phyloP scores from a whole-genome alignment of 2,329 filamentous ascomycete genomes.

The Dendryphion nanum region DNA sequence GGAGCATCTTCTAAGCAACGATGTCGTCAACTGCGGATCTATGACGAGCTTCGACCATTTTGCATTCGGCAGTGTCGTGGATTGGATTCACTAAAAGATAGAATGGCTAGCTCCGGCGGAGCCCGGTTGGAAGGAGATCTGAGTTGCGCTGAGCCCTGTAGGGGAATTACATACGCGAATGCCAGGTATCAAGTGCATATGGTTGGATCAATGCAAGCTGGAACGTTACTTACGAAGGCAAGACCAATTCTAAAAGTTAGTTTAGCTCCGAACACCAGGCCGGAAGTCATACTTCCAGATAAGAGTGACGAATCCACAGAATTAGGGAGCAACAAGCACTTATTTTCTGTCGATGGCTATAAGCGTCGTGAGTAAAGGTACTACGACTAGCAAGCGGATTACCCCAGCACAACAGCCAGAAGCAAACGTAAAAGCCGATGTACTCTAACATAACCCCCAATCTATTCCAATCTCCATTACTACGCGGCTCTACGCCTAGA shows the following conservation, averaged over 20 bases:
- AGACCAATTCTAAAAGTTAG: not conserved
- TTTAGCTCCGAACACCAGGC: not conserved
- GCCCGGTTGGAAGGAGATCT: constrained; percentile 1
- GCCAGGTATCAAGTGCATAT: not conserved
- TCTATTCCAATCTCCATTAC: too few relatives aligned
- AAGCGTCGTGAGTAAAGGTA: not conserved
- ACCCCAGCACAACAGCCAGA: too few relatives aligned
- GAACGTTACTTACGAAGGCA: not conserved
- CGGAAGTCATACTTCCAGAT: not conserved
- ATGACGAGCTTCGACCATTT: constrained; percentile 3
- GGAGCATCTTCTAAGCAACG: not conserved
- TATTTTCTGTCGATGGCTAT: not conserved
- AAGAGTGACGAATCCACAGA: not conserved
- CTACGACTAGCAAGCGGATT: too few relatives aligned
- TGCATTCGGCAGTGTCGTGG: not conserved
- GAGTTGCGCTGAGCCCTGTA: not conserved
- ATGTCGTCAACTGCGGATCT: not conserved
- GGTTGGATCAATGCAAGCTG: not conserved
- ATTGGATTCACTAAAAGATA: constrained; percentile 1
- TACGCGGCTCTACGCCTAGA: too few relatives aligned
- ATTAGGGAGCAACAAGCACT: not conserved
- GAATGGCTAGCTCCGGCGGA: constrained; percentile 1
- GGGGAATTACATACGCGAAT: not conserved
- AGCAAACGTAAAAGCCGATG: too few relatives aligned
- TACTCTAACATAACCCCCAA: too few relatives aligned